A percentile compares a stretch with the other conserved stretches of the same genome.
phyloP scores from a whole-genome alignment of 148 eudicot species.

The Persicaria tinctoria region DNA sequence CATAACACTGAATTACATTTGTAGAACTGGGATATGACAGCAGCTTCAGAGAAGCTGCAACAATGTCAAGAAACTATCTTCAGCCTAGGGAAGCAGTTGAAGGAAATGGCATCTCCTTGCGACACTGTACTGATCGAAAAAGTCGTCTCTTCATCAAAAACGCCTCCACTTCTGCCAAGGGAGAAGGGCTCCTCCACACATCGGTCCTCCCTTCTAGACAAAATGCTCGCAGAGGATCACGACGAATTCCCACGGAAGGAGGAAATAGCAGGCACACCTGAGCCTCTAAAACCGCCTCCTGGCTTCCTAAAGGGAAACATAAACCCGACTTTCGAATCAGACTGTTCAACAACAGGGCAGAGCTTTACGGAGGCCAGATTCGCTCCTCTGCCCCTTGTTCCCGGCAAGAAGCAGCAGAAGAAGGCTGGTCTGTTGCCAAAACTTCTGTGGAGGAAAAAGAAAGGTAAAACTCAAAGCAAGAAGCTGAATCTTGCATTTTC shows the following conservation, averaged over 20 bases:
- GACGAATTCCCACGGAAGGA: conserved; percentile 40
- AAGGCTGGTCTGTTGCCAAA: conserved; percentile 41
- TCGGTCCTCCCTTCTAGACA: conserved; percentile 56
- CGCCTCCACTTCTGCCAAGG: conserved; percentile 15
- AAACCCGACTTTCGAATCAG: conserved; percentile 5
- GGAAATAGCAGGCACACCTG: conserved; percentile 31
- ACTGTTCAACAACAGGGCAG: conserved; percentile 2
- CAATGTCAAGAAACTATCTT: conserved; percentile 85
- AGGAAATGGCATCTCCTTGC: conserved; percentile 53
- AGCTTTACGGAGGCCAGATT: conserved; percentile 15
- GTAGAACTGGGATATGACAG: conserved; percentile 60
- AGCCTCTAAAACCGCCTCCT: conserved; percentile 16
- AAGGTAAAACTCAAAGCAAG: not conserved
- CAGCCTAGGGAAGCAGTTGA: conserved; percentile 67
- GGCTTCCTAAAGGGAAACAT: conserved; percentile 14
- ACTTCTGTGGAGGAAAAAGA: conserved; percentile 47
- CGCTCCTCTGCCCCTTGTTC: conserved; percentile 45
- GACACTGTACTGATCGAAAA: conserved; percentile 39
- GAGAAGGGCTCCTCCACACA: conserved; percentile 16
- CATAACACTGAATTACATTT: conserved; percentile 2
- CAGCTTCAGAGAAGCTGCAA: conserved; percentile 83
- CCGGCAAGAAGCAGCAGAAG: conserved; percentile 45
- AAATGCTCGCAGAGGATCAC: conserved; percentile 69
- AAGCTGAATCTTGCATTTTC: conserved; percentile 6
- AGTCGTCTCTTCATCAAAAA: conserved; percentile 25